Evolutionary conservation across 2,329 filamentous ascomycete genomes (phyloP), one percentile per base, ranked within the genome.

Genomic region (Blastomyces emzantsi): DNA sequence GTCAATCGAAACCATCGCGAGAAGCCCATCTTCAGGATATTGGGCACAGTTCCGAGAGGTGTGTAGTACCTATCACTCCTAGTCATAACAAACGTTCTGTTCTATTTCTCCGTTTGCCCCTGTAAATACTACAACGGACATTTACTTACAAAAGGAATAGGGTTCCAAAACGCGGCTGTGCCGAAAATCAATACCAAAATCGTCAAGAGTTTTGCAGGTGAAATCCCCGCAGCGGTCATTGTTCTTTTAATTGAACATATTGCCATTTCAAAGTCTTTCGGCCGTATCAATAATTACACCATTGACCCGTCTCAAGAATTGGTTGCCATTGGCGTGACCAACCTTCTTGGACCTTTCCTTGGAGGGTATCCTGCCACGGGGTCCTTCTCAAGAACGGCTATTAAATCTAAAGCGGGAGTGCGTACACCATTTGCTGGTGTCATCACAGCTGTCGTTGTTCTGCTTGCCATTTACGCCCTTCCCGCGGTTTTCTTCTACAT

Each of bases 201-300:
- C 61, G 83, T 96, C 71, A 81, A 79, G 1, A 78, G 85, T 0
- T 91, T 96, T 71, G 81, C 83, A 0, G 80, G 81, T 54, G 83
- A 97, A 67, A 80, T 97, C 3, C 94, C 94, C 0, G 89, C 90
- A 8, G 88, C 89, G 0, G 87, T 97, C 61, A 96, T 97, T 68
- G 92, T 99, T n/a, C 82, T 97, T 64, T 82, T 97, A 45, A 95
- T 97, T 66, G 94, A 97, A 76, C 93, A 97, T 74, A 96, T 97
- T 70, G 92, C 93, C 58, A 97, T 97, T 67, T 91, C 92, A 22
- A 99, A 97, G 75, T 97, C 93, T 0, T 97, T 99, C 69, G 94
- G 94, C 11, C 85, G 93, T 64, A 85, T 97, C 70, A 97, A 97
- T 80, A 96, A 96, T 78, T 99, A 99, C 77, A 88, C 86, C 19